Evolutionary conservation across 2,329 filamentous ascomycete species (phyloP), one percentile per base, ranked within the genome.

Genomic region (Aspergillus carbonarius): DNA sequence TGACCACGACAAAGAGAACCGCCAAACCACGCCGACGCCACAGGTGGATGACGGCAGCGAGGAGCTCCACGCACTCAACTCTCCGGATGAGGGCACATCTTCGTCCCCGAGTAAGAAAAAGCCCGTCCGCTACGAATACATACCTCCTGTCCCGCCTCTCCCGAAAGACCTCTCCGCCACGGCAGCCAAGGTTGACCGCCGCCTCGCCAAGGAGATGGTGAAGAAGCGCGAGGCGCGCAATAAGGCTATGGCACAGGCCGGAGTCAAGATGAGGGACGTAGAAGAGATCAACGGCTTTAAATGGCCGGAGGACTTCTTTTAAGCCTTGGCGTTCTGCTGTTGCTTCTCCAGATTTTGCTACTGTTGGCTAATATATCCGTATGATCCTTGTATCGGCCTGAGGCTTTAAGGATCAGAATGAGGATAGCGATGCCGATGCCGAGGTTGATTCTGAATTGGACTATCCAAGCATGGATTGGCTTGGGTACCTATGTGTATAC

Each of bases 281-380:
- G 46, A 44, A 5, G 25, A 40, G 42, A 51, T 13, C 55, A 58
- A 25, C 40, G 63, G 67, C n/a, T 79, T 77, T 55, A 68, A 72
- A 20, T 80, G 78, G 78, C 76, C 76, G 5, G 76, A 77, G 8
- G 77, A 78, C 60, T 70, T 77, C 8, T 79, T 79, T 58, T 79
- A 61, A 30, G 17, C 48, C 39, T 30, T 17, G 48, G 13, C 5
- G 20, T 23, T 25, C 9, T 47, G 9, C 18, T 23, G 9, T 25
- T 9, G 40, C 3, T 3, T 4, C n/a, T 15, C 27, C 25, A 6
- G n/a, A 10, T 9, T 17, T 13, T 20, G n/a, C n/a, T 12, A 10
- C 4, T 9, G 13, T 30, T 48, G 44, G n/a, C 9, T 17, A 5
- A 25, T 48, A 15, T n/a, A 30, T 30, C 6, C 25, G 18, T 15